Base-by-base conservation (phyloP, 495 filamentous ascomycete genomes). In the Parmelia sp. region DNA sequence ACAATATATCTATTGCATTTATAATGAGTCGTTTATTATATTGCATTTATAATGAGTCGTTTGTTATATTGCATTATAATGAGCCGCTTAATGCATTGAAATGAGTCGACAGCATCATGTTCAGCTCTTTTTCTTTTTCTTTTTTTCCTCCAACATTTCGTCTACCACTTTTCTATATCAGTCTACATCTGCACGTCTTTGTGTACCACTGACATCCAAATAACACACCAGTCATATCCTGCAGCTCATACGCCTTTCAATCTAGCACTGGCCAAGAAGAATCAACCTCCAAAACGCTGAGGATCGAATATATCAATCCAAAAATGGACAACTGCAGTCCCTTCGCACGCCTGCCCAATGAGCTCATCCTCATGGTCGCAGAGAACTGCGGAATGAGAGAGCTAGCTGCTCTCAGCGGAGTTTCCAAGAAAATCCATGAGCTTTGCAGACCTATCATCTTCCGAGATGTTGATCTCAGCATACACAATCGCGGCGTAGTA, bases 401-500 rank as follows among this genome's bases (percentile, higher is more conserved):
- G 12, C 1, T 25, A 12, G 45, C 45, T 23, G 23, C 45, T 23
- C 45, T 49, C 1, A 49, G 45, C n/a, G 23, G 45, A 49, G 45
- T 49, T 10, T 9, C 45, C 7, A 49, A 14, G 8, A 4, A 49
- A 27, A 12, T 12, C 45, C 23, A 27, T 23, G 25, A 12, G n/a
- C 12, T 49, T 23, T 49, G 45, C 45, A 23, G 45, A 58, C n/a
- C 33, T 4, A 39, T 58, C n/a, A 35, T 66, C 58, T 66, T 42
- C 57, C 57, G 58, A 42, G 12, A 66, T 3, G 58, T 62, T 21
- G 42, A 66, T 45, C 35, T 61, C 23, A 66, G 58, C 40, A 56
- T 27, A 19, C 64, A 61, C 49, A 44, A 39, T 49, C 40, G 42
- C 31, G 56, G 31, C 19, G 15, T 11, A 19, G 42, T 37, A 12